These are phyloP conservation scores for Panellus pusillus DNA, from an alignment of 768 basidiomycete species.

Conservation along the genomic window DNA sequence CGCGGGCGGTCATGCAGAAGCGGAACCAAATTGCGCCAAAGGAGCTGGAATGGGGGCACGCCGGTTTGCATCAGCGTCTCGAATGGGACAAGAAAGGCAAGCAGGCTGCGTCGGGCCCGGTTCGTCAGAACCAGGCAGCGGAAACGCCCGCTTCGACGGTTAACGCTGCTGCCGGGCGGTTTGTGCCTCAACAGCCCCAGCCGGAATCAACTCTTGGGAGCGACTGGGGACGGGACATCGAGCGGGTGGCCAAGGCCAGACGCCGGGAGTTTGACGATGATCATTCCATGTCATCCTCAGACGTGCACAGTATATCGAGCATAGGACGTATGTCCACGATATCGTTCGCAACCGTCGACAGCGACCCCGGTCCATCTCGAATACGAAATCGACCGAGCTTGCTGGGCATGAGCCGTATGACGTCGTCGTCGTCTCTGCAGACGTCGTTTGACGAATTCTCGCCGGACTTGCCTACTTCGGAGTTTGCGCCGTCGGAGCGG, in stretches of 20 bases:
- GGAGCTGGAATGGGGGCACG: conserved; percentile 62
- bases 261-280: conserved; percentile 87
- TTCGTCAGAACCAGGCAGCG: conserved; percentile 55
- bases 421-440: conserved; percentile 72
- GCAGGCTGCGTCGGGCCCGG: conserved; percentile 58
- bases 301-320: conserved; percentile 57
- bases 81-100: conserved; percentile 51
- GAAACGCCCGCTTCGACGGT: conserved; percentile 46
- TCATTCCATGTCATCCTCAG: conserved; percentile 88
- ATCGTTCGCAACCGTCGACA: conserved; percentile 83
- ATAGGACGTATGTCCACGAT: conserved; percentile 71
- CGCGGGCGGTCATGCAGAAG: conserved; percentile 91
- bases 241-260: conserved; percentile 73
- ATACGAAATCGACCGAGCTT: conserved; percentile 62
- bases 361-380: conserved; percentile 78
- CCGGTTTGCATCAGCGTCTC: conserved; percentile 45
- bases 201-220: conserved; percentile 32
- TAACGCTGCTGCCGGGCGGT: conserved; percentile 64
- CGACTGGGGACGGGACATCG: conserved; percentile 53
- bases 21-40: conserved; percentile 73
- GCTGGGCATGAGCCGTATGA: conserved; percentile 71
- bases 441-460: conserved; percentile 75
- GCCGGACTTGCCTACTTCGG: conserved; percentile 68
- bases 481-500: conserved; percentile 68
- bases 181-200: conserved; percentile 26